Percentiles rank a stretch among this genome's conserved stretches.
phyloP scores from a whole-genome alignment of 495 filamentous ascomycete genomes.

The Rostrohypoxylon terebratum region DNA sequence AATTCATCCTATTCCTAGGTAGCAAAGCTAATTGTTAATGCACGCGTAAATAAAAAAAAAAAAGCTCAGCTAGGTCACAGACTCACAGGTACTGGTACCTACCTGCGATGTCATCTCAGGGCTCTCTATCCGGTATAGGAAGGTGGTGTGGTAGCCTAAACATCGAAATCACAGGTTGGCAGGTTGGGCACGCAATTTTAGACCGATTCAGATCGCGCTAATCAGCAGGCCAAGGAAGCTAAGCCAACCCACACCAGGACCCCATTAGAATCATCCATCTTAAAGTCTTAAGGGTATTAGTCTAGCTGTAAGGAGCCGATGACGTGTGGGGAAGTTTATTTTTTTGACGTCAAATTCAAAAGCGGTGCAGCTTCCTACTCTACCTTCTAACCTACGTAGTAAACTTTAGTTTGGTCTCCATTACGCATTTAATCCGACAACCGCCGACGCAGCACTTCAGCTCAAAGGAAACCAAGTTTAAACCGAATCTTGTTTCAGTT shows the following conservation, averaged over 20 bases:
- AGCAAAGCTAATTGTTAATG: background rate
- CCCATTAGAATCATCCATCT: no score
- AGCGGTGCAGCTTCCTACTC: conserved; percentile 18
- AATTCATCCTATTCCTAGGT: background rate
- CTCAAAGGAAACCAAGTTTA: conserved; percentile 16
- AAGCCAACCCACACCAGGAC: background rate
- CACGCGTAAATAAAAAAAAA: no score
- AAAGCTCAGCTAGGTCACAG: no score
- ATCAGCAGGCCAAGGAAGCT: conserved; percentile 6
- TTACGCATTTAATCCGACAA: background rate
- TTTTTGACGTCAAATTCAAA: conserved; percentile 39
- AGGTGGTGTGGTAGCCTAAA: conserved; percentile 15
- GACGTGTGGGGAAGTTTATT: conserved; percentile 45
- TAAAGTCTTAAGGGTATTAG: conserved; percentile 12
- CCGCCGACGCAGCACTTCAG: background rate
- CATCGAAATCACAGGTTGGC: background rate
- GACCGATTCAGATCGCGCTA: conserved; percentile 23
- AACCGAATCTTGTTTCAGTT: conserved; percentile 4
- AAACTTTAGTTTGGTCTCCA: conserved; percentile 9
- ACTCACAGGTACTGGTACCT: no score
- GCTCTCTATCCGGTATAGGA: conserved; percentile 14
- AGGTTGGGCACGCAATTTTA: conserved; percentile 29
- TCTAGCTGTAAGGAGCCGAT: conserved; percentile 34
- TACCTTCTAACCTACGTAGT: no score
- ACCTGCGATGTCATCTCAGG: background rate